Evolutionary conservation across 495 filamentous ascomycete species (phyloP), one percentile per base, ranked within the genome.

Genomic region (Parachaetomium inaequale): DNA sequence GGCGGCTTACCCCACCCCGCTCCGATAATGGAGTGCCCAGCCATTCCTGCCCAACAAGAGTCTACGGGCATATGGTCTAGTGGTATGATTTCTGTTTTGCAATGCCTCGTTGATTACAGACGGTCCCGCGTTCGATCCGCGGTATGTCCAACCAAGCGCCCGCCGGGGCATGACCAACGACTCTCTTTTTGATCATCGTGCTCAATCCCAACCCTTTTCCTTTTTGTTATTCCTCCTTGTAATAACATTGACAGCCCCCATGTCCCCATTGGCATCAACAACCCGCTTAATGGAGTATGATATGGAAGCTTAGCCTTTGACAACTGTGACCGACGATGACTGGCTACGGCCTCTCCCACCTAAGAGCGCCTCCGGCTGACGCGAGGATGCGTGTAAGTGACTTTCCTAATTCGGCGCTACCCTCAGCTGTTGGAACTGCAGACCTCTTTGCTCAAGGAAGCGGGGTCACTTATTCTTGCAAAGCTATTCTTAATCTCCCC

Each of bases 31-130:
- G 5, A n/a, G 10, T 17, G 42, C 42, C 14, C 12, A 15, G n/a
- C 1, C 1, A 23, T 23, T 2, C 2, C 11, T 56, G 14, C 7
- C 8, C 23, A 23, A 49, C 45, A 49, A 49, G 45, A 49, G 45
- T 49, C 55, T 23, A 58, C 25, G 55, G 55, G 55, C 55, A 32
- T 49, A 58, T 58, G 55, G 55, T 58, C 55, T 58, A 58, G 55
- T 58, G 55, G 55, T 58, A 58, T 58, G 55, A 58, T 58, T 58
- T 58, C 55, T 58, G 55, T 58, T 58, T 58, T 58, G 55, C 55
- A 58, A 58, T 49, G 42, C 19, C 55, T 49, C 42, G 32, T 29
- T 45, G 54, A 28, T 47, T 58, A 58, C 55, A 58, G 55, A 58
- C 55, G 55, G 55, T 58, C 55, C 55, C 55, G 55, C 55, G 55